These are phyloP conservation scores for Capronia epimyces DNA, from an alignment of 2,329 filamentous ascomycete genomes.

Conservation along the genomic window DNA sequence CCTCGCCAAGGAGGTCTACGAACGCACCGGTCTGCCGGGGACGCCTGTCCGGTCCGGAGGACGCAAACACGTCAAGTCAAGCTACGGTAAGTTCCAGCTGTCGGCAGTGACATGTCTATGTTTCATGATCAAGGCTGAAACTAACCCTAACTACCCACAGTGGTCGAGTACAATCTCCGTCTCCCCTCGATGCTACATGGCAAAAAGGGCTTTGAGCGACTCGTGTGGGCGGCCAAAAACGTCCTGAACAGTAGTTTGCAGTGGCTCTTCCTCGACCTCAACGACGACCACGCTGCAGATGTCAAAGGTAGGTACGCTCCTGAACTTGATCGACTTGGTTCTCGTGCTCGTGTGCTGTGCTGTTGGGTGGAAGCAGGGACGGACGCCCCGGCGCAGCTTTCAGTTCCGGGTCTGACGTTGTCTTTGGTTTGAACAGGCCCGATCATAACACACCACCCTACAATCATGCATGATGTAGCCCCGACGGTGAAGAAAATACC, in stretches of 20 bases:
- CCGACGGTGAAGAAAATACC: slow-evolving; percentile 28
- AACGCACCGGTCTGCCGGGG: slow-evolving; percentile 73
- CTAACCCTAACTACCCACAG: slow-evolving; percentile 40
- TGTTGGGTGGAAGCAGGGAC: no score
- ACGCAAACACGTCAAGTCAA: slow-evolving; percentile 60
- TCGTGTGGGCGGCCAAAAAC: slow-evolving; percentile 72
- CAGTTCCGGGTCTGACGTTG: no score
- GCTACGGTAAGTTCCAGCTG: slow-evolving; percentile 57
- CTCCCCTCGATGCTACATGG: slow-evolving; percentile 71
- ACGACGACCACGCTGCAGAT: not conserved
- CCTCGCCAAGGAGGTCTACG: slow-evolving; percentile 74
- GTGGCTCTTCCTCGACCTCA: slow-evolving; percentile 20
- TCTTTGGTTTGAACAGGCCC: slow-evolving; percentile 1
- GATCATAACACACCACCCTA: slow-evolving; percentile 33
- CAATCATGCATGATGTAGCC: slow-evolving; percentile 32
- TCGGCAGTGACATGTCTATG: not conserved
- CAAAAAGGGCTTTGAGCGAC: slow-evolving; percentile 73
- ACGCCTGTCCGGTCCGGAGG: slow-evolving; percentile 53
- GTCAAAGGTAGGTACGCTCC: not conserved
- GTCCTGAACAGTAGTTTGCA: slow-evolving; percentile 55
- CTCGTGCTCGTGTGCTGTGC: no score
- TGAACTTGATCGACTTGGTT: not conserved
- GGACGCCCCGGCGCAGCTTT: no score
- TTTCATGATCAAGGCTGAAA: not conserved
- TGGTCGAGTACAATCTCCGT: slow-evolving; percentile 70